phyloP scores from a whole-genome alignment of 192 early-diverging fungal genomes.

The Backusella sp. region DNA sequence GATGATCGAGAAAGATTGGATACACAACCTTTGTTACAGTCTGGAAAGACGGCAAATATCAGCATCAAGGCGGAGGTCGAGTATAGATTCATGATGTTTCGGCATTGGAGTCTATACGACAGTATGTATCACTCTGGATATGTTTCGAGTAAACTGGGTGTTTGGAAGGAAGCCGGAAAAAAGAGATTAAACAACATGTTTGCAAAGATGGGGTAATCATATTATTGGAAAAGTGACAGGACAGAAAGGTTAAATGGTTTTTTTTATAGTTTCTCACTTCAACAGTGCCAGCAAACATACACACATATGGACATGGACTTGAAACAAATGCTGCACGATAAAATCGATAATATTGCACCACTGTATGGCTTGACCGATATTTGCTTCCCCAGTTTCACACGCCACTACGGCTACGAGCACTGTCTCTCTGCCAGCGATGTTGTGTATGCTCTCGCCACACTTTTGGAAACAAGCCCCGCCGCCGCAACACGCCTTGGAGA shows the following conservation, averaged over 20 bases:
- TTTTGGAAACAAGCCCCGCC: constrained; percentile 56
- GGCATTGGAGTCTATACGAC: constrained; percentile 91
- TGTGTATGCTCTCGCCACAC: constrained; percentile 75
- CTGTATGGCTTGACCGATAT: constrained; percentile 81
- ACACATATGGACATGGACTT: constrained; percentile 77
- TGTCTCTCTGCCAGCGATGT: constrained; percentile 77
- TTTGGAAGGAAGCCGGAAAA: constrained; percentile 86
- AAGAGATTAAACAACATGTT: constrained; percentile 77
- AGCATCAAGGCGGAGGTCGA: constrained; percentile 69
- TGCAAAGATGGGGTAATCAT: constrained; percentile 81
- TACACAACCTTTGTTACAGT: background rate
- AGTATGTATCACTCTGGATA: constrained; percentile 87
- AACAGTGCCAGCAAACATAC: constrained; percentile 75
- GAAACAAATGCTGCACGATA: constrained; percentile 60
- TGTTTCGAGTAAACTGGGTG: constrained; percentile 81
- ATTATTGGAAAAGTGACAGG: background rate
- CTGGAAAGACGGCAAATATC: constrained; percentile 39
- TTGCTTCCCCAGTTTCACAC: constrained; percentile 74
- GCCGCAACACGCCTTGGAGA: constrained; percentile 39
- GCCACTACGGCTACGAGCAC: constrained; percentile 68
- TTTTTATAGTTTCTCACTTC: constrained; percentile 65
- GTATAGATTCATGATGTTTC: constrained; percentile 79
- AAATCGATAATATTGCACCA: constrained; percentile 68
- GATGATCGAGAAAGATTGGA: constrained; percentile 69
- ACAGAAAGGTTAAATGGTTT: background rate